A percentile compares a stretch with the other conserved stretches of the same genome.
Conservation (phyloP, 345 rosid species). For the Eucalyptus pauciflora region DNA sequence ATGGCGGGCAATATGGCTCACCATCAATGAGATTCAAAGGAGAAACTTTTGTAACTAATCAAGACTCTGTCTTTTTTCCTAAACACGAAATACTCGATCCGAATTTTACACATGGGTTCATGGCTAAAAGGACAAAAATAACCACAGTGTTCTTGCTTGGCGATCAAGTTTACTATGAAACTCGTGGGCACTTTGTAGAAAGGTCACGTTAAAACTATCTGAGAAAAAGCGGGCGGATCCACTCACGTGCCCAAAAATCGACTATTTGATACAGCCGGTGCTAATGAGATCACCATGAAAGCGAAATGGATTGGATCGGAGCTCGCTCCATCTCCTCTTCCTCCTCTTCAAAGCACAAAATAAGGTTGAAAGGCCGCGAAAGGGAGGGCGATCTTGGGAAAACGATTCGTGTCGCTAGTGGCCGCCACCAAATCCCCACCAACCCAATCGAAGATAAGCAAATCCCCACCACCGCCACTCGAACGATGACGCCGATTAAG, state of each 20-base stretch:
- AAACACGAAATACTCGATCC: not conserved
- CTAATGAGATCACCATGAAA: not conserved
- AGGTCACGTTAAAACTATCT: not conserved
- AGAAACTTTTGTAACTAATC: not conserved
- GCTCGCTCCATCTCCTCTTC: not conserved
- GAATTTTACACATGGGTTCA: not conserved
- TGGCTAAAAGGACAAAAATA: not conserved
- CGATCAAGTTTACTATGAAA: not conserved
- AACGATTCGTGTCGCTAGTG: not conserved
- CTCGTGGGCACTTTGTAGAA: not conserved
- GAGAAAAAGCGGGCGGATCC: not conserved
- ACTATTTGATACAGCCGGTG: not conserved
- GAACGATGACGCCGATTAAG: fast-evolving
- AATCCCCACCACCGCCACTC: not conserved
- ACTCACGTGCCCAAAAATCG: too few species aligned
- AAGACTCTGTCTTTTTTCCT: too few species aligned
- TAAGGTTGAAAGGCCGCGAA: not conserved
- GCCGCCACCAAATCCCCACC: not conserved
- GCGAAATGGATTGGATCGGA: not conserved
- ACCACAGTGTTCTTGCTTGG: not conserved
- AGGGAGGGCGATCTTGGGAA: not conserved
- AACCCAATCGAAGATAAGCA: not conserved
- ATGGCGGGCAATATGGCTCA: not conserved
- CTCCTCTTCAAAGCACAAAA: not conserved
- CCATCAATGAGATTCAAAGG: not conserved